Evolutionary conservation across 306 rosid genomes (phyloP).

Genomic region (Citrullus mucosospermus): DNA sequence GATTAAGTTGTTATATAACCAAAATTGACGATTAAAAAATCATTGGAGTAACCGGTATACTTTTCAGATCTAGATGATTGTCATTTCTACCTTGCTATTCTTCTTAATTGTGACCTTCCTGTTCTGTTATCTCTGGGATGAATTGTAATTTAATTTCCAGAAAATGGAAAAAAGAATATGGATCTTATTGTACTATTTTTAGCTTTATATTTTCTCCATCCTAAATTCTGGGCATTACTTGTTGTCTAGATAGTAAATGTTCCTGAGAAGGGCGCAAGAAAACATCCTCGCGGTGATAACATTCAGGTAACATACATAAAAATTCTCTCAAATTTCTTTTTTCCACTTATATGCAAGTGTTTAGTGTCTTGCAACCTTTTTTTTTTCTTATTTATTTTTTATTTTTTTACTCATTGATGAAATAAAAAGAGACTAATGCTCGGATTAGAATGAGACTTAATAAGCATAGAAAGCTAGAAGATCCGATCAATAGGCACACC

Average conservation of each 20-base stretch:
- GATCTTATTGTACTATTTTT: neutral
- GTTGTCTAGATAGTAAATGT: slow-evolving; percentile 75
- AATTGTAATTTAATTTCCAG: neutral
- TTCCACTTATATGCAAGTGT: neutral
- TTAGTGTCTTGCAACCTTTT: neutral
- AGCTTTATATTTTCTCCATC: neutral
- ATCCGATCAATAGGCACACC: no score
- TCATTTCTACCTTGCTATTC: neutral
- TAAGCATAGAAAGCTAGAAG: no score
- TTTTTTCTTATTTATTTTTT: no score
- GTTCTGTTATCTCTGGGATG: neutral
- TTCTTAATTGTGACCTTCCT: neutral
- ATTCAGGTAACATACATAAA: slow-evolving; percentile 52
- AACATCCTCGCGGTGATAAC: slow-evolving; percentile 92
- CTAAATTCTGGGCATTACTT: neutral
- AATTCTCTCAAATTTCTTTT: neutral
- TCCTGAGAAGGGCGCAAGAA: slow-evolving; percentile 96
- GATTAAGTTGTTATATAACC: no score
- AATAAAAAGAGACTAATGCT: no score
- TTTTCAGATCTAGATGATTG: neutral
- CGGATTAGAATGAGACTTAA: no score
- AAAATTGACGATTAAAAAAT: no score
- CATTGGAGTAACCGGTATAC: neutral
- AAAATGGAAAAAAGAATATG: neutral
- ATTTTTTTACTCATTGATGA: no score